These are phyloP conservation scores for Brassica nigra DNA, from an alignment of 345 rosid species.

Conservation along the genomic window DNA sequence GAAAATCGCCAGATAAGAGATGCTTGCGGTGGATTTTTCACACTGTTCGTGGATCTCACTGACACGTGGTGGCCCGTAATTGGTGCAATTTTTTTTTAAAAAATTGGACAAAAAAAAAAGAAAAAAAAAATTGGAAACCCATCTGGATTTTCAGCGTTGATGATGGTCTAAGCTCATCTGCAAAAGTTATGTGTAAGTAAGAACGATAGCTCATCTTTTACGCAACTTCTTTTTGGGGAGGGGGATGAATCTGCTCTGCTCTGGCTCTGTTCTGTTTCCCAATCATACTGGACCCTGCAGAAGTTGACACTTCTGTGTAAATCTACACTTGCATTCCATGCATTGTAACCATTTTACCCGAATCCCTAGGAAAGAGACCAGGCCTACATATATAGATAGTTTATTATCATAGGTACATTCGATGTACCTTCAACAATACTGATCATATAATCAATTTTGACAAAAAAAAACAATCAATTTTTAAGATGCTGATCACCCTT, in stretches of 20 bases:
- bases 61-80: too few relatives aligned
- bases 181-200: conserved; percentile 20
- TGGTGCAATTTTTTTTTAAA: too few relatives aligned
- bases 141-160: too few relatives aligned
- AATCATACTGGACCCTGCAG: conserved; percentile 38
- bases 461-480: too few relatives aligned
- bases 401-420: not conserved
- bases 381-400: not conserved
- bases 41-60: too few relatives aligned
- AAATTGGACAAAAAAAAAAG: too few relatives aligned
- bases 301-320: conserved; percentile 28
- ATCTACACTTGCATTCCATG: conserved; percentile 29
- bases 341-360: conserved; percentile 16
- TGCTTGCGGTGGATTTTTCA: too few relatives aligned
- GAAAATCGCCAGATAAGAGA: too few relatives aligned
- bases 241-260: conserved; percentile 32
- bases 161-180: conserved; percentile 3
- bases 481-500: conserved; percentile 19
- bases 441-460: not conserved
- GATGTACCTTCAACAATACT: not conserved
- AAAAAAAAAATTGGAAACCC: too few relatives aligned
- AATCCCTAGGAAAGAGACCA: not conserved
- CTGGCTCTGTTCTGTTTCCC: conserved; percentile 33
- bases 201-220: conserved; percentile 22
- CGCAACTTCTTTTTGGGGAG: not conserved